Evolutionary conservation across 306 rosid species (phyloP).

Genomic region (Lathyrus oleraceus): DNA sequence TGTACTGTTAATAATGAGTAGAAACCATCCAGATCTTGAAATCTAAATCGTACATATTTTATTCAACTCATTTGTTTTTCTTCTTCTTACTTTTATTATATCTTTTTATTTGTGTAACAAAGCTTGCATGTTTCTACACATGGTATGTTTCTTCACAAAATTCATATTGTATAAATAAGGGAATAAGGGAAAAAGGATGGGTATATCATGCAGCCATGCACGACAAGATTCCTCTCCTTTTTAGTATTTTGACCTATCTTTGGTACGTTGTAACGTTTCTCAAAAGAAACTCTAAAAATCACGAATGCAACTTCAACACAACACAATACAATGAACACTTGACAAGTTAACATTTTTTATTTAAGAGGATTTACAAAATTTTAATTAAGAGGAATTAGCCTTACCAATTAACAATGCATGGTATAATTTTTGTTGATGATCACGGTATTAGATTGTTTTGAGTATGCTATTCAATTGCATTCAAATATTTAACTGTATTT

Average conservation of each 20-base stretch:
- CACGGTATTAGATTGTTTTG: too few species aligned
- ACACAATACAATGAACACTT: too few species aligned
- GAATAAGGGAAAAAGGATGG: neutral
- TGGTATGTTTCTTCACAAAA: neutral
- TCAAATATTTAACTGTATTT: too few species aligned
- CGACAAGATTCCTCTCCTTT: neutral
- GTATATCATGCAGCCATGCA: neutral
- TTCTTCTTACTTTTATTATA: neutral
- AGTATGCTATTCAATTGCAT: too few species aligned
- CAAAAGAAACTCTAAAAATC: too few species aligned
- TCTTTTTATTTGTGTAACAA: neutral
- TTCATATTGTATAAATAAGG: neutral
- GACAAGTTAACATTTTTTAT: too few species aligned
- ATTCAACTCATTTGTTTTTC: neutral
- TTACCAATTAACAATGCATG: too few species aligned
- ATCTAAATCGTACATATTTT: conserved; percentile 4
- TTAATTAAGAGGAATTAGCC: too few species aligned
- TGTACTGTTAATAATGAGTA: neutral
- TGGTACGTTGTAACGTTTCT: too few species aligned
- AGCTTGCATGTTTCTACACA: conserved; percentile 7
- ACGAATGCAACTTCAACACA: too few species aligned
- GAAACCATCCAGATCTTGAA: conserved; percentile 15
- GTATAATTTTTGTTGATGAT: too few species aligned
- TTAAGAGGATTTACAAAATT: too few species aligned
- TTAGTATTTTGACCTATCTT: neutral